A percentile compares a stretch with the other conserved stretches of the same genome.
Evolutionary conservation across 805 yeast species (phyloP).

Genomic region (Wickerhamomyces hampshirensis): DNA sequence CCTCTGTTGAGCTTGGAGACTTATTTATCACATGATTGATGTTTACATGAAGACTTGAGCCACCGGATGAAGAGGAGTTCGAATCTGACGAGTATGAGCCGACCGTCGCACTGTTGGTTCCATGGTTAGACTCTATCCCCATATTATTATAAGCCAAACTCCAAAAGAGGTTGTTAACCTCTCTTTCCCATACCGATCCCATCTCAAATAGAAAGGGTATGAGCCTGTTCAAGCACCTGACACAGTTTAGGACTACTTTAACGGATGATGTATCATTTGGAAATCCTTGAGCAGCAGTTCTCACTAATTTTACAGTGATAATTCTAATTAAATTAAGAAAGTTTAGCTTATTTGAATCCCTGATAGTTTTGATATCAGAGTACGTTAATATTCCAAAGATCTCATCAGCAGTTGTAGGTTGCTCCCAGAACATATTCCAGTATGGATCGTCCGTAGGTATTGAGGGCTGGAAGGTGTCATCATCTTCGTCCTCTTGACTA

Average conservation of each 20-base stretch:
- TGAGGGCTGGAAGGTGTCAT: constrained; percentile 10
- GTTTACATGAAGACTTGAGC: constrained; percentile 15
- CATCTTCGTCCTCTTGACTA: constrained; percentile 5
- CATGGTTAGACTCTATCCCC: no score
- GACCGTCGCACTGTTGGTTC: constrained; percentile 20
- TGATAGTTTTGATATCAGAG: constrained; percentile 52
- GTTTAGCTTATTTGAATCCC: constrained; percentile 54
- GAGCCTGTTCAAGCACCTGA: constrained; percentile 58
- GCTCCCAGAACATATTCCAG: constrained; percentile 44
- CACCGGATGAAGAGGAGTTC: constrained; percentile 10
- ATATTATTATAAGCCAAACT: constrained; percentile 19
- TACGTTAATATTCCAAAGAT: constrained; percentile 53
- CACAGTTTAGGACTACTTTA: constrained; percentile 48
- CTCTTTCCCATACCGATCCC: constrained; percentile 22
- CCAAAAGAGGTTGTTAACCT: constrained; percentile 42
- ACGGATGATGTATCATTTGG: constrained; percentile 19
- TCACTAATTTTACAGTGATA: constrained; percentile 28
- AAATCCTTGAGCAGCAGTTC: constrained; percentile 22
- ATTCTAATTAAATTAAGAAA: constrained; percentile 49
- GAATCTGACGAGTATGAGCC: constrained; percentile 25
- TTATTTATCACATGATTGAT: constrained; percentile 9
- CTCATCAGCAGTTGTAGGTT: constrained; percentile 50
- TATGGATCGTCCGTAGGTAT: constrained; percentile 31
- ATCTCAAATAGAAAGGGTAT: constrained; percentile 66
- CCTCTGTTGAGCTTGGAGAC: constrained; percentile 16